Evolutionary conservation across 495 filamentous ascomycete genomes (phyloP).

Genomic region (Penicillium salamii): DNA sequence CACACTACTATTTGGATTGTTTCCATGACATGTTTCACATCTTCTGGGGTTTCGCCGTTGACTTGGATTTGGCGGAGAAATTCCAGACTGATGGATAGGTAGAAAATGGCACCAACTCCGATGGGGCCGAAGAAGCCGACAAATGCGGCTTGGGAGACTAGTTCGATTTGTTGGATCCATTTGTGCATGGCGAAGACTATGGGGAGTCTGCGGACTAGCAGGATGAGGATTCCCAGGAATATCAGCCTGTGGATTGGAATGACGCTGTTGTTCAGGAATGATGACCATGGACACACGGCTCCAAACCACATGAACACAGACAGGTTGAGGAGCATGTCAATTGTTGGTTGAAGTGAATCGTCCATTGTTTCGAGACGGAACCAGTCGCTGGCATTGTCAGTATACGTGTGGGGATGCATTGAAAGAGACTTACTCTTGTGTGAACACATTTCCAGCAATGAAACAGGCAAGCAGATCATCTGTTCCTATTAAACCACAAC

Average conservation of each 20-base stretch:
- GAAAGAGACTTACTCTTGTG: constrained; percentile 59
- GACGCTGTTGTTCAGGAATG: constrained; percentile 63
- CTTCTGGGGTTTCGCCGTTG: constrained; percentile 58
- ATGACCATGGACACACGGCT: constrained; percentile 78
- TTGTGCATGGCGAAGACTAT: constrained; percentile 71
- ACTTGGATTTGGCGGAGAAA: constrained; percentile 60
- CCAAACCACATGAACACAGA: constrained; percentile 91
- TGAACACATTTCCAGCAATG: constrained; percentile 88
- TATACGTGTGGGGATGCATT: not conserved
- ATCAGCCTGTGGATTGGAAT: constrained; percentile 77
- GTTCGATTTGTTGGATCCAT: constrained; percentile 77
- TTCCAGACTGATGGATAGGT: constrained; percentile 74
- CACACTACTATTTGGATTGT: constrained; percentile 71
- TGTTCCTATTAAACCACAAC: constrained; percentile 84
- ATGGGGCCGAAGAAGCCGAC: constrained; percentile 95
- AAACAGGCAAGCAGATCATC: constrained; percentile 95
- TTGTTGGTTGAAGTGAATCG: constrained; percentile 85
- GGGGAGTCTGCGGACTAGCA: constrained; percentile 76
- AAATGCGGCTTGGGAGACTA: constrained; percentile 69
- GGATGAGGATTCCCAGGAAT: constrained; percentile 74
- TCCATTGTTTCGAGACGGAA: constrained; percentile 85
- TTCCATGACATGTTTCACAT: constrained; percentile 63
- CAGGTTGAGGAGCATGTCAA: constrained; percentile 85
- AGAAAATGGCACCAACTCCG: constrained; percentile 90
- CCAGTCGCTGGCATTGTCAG: constrained; percentile 61